These are phyloP conservation scores for Phytopythium oedochilum DNA, from an alignment of 352 stramenopile genomes.

Conservation along the genomic window DNA sequence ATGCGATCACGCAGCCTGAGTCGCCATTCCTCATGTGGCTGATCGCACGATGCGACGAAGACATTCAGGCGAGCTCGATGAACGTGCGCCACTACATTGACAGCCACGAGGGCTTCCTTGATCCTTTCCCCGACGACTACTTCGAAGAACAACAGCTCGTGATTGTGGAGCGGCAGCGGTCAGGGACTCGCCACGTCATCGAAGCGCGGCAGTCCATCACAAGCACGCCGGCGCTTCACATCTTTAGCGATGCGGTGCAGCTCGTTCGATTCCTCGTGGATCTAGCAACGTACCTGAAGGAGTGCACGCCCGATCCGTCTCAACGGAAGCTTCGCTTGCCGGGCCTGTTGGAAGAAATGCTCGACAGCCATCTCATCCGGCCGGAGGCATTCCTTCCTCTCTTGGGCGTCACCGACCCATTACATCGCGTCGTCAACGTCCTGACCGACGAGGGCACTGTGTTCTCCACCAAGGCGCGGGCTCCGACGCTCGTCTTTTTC, in stretches of 20 bases:
- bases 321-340: constrained; percentile 44
- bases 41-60: constrained; percentile 43
- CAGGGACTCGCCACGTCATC: constrained; percentile 26
- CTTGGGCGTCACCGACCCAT: constrained; percentile 11
- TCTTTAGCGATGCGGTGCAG: constrained; percentile 56
- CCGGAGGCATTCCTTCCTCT: constrained; percentile 51
- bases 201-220: constrained; percentile 36
- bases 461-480: constrained; percentile 65
- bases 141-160: constrained; percentile 36
- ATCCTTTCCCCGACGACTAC: constrained; percentile 39
- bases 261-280: constrained; percentile 60
- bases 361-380: constrained; percentile 35
- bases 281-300: constrained; percentile 59
- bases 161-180: constrained; percentile 30
- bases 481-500: constrained; percentile 63
- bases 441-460: constrained; percentile 57
- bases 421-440: constrained; percentile 47
- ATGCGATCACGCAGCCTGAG: constrained; percentile 28
- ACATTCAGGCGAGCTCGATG: constrained; percentile 25
- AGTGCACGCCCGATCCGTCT: constrained; percentile 36
- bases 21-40: constrained; percentile 56
- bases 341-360: constrained; percentile 34
- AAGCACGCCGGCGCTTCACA: constrained; percentile 36
- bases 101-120: constrained; percentile 39
- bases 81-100: constrained; percentile 24